phyloP scores from a whole-genome alignment of 2,329 filamentous ascomycete genomes.

The Phoma herbarum region DNA sequence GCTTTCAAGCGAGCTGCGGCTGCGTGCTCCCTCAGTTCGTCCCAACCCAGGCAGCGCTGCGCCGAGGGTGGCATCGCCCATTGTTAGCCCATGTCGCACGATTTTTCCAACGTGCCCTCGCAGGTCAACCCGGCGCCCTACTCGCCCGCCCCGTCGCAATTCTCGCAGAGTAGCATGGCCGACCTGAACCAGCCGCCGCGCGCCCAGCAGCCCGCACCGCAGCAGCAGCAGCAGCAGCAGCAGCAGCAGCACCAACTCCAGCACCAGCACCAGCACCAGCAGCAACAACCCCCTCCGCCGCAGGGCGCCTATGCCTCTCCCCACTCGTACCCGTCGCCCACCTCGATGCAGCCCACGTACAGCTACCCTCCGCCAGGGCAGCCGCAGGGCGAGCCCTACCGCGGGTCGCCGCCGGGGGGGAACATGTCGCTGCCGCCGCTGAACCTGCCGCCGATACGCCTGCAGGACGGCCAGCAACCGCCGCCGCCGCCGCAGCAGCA shows the following conservation, averaged over 20 bases:
- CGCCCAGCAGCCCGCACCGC: slow-evolving; percentile 24
- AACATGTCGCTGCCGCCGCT: slow-evolving; percentile 56
- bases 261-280: too few relatives aligned
- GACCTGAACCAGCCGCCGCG: slow-evolving; percentile 43
- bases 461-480: slow-evolving; percentile 56
- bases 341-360: slow-evolving; percentile 59
- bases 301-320: slow-evolving; percentile 56
- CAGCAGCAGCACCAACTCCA: too few relatives aligned
- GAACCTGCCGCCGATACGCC: slow-evolving; percentile 61
- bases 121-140: slow-evolving; percentile 39
- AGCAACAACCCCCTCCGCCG: slow-evolving; percentile 19
- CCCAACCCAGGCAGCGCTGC: slow-evolving; percentile 31
- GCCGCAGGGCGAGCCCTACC: slow-evolving; percentile 54
- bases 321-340: slow-evolving; percentile 60
- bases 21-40: slow-evolving; percentile 26
- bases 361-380: slow-evolving; percentile 56
- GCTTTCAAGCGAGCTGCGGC: slow-evolving; percentile 34
- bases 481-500: slow-evolving; percentile 56
- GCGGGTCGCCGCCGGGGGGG: slow-evolving; percentile 57
- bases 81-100: slow-evolving; percentile 47
- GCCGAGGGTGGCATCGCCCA: slow-evolving; percentile 35
- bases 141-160: slow-evolving; percentile 46
- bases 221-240: too few relatives aligned
- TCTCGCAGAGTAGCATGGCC: slow-evolving; percentile 46
- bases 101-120: slow-evolving; percentile 32